These are phyloP conservation scores for Fusarium camptoceras DNA, from an alignment of 2,329 filamentous ascomycete genomes.

Conservation along the genomic window DNA sequence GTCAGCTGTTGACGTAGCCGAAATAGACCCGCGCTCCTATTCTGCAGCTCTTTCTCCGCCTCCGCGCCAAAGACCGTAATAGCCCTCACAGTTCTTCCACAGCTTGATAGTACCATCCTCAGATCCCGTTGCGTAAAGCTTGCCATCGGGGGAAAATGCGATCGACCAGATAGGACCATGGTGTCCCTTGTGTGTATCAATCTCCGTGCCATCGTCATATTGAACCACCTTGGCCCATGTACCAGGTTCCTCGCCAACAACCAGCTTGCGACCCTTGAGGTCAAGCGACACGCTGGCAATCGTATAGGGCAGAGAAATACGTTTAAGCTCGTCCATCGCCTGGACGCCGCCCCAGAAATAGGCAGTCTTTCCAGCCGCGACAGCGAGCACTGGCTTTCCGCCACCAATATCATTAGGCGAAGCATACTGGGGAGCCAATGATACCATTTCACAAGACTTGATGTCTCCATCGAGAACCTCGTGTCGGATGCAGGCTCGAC, in stretches of 20 bases:
- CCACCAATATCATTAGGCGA: slow-evolving; percentile 72
- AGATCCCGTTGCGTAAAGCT: slow-evolving; percentile 94
- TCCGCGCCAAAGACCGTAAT: slow-evolving; percentile 72
- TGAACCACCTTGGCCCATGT: slow-evolving; percentile 98
- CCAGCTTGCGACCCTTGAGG: slow-evolving; percentile 80
- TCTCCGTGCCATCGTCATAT: slow-evolving; percentile 83
- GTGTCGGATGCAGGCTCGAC: slow-evolving; percentile 78
- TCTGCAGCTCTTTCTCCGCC: slow-evolving; percentile 55
- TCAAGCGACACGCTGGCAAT: slow-evolving; percentile 93
- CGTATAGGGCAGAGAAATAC: slow-evolving; percentile 82
- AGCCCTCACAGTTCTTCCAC: slow-evolving; percentile 77
- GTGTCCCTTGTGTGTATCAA: slow-evolving; percentile 95
- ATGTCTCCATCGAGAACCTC: slow-evolving; percentile 86
- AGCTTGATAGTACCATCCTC: slow-evolving; percentile 98
- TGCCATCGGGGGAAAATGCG: slow-evolving; percentile 93
- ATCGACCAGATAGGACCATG: slow-evolving; percentile 98
- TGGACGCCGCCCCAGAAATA: slow-evolving; percentile 88
- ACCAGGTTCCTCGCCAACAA: slow-evolving; percentile 90
- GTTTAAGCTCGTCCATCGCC: slow-evolving; percentile 80
- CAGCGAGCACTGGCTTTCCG: slow-evolving; percentile 80
- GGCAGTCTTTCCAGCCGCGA: slow-evolving; percentile 92
- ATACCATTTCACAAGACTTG: slow-evolving; percentile 90
- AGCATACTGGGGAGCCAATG: slow-evolving; percentile 69
- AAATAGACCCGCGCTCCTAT: slow-evolving; percentile 49
- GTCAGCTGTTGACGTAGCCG: slow-evolving; percentile 32